These are phyloP conservation scores for Petunia secreta DNA, from an alignment of 257 asterid species.

Conservation along the genomic window DNA sequence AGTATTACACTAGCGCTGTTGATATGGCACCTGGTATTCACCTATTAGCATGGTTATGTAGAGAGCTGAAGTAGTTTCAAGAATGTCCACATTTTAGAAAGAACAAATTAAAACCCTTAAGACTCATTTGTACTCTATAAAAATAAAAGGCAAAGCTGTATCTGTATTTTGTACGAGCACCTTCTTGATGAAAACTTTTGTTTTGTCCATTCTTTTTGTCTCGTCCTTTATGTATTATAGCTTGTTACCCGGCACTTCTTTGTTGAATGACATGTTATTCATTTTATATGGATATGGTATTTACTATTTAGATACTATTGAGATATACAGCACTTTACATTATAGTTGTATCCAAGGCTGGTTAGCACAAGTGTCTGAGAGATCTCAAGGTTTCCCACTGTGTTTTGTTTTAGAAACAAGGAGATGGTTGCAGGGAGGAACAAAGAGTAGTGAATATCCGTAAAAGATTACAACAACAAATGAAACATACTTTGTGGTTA, in stretches of 20 bases:
- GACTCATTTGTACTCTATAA: not conserved
- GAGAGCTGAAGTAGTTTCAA: slow-evolving; percentile 16
- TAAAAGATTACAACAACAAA: not conserved
- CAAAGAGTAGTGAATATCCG: not conserved
- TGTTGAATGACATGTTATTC: not conserved
- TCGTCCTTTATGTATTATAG: not conserved
- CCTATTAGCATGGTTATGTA: not conserved
- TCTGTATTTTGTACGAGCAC: not conserved
- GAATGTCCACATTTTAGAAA: not conserved
- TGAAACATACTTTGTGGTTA: not conserved
- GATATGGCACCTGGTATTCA: not conserved
- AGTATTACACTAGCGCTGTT: not conserved
- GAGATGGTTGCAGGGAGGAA: slow-evolving; percentile 8
- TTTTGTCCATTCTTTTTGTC: not conserved
- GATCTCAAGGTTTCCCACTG: slow-evolving; percentile 7
- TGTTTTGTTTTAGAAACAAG: not conserved
- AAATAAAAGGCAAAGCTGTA: not conserved
- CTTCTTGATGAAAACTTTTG: not conserved
- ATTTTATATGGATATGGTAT: not conserved
- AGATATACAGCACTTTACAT: not conserved
- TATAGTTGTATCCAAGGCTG: not conserved
- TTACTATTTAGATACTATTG: not conserved
- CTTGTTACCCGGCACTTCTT: not conserved
- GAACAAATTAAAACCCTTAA: not conserved
- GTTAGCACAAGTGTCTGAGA: not conserved